Evolutionary conservation across 73 alveolate species (phyloP).

Genomic region (Loxodes magnus): DNA sequence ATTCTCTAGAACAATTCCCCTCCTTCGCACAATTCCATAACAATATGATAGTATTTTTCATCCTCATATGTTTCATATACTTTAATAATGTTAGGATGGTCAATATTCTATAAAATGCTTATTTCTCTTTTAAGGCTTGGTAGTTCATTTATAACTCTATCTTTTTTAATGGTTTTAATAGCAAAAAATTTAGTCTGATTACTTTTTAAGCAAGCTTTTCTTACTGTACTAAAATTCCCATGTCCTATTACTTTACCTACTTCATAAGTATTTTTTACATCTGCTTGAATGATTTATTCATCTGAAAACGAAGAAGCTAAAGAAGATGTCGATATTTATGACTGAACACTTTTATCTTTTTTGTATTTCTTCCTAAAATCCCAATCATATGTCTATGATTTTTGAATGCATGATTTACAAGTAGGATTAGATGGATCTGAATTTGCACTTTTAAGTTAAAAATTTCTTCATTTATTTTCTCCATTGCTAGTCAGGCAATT

Average conservation of each 20-base stretch:
- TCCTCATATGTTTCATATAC: constrained; percentile 82
- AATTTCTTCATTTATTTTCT: too few relatives aligned
- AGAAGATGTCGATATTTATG: too few relatives aligned
- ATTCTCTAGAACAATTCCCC: constrained; percentile 50
- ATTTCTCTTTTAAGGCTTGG: constrained; percentile 61
- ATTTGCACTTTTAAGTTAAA: too few relatives aligned
- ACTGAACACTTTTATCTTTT: too few relatives aligned
- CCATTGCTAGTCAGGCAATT: too few relatives aligned
- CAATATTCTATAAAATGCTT: constrained; percentile 51
- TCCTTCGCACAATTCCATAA: constrained; percentile 79
- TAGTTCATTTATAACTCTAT: constrained; percentile 22
- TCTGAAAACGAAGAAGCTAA: too few relatives aligned
- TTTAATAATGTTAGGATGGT: constrained; percentile 77
- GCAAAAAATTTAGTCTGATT: neutral
- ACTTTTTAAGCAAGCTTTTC: constrained; percentile 3
- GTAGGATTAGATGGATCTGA: too few relatives aligned
- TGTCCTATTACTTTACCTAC: constrained; percentile 10
- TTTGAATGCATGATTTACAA: too few relatives aligned
- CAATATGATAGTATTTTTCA: constrained; percentile 62
- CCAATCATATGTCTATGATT: too few relatives aligned
- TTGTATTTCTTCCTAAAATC: too few relatives aligned
- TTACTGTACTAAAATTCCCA: constrained; percentile 10
- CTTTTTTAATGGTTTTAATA: constrained; percentile 14
- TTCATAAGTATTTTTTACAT: too few relatives aligned
- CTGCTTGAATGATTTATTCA: too few relatives aligned